Base-by-base conservation (phyloP, 164 flowering plant species). In the Malania oleifera region DNA sequence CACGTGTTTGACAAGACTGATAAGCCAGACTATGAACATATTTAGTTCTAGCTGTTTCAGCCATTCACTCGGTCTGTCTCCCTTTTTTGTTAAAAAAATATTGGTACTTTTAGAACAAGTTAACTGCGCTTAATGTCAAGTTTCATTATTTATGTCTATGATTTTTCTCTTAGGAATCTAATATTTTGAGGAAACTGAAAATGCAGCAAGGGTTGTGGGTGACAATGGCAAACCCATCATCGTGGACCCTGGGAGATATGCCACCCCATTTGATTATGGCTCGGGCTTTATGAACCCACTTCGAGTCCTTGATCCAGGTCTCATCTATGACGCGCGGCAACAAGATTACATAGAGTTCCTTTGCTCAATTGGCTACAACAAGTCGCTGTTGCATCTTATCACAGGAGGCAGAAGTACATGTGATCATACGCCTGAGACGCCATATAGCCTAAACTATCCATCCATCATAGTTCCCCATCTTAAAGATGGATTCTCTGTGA, bases 211-310 rank as follows among this genome's bases (percentile, higher is more conserved):
- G 1, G 52, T 65, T 37, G 52, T 71, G 67, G 80, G 83, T 54
- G 83, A 80, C 75, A 71, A 60, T 61, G 70, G 62, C 60, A 73
- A 64, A 46, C 71, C 60, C 47, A 83, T 87, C 52, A 77, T 64
- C 25, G 85, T 72, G 9, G 85, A 78, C 48, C 95, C 95, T 25
- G 84, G 87, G 57, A 75, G 77, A 70, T 67, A 65, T 43, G 87
- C 73, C 10, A 83, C 68, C 50, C 74, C 96, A 29, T 88, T 88
- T 70, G 91, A 85, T 58, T 82, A 74, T 60, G 96, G 96, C 0
- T 66, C 96, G 27, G 96, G 96, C n/a, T 83, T 83, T 41, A 58
- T 83, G 34, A 71, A 76, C 52, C 91, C 91, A 9, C 71, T 57
- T 26, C 65, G 64, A 62, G 86, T 75, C 52, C 82, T 85, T 38